Percentiles rank a stretch among this genome's conserved stretches.
These are phyloP conservation scores for Neofusicoccum sp. DNA, from an alignment of 2,329 filamentous ascomycete species.

Conservation along the genomic window DNA sequence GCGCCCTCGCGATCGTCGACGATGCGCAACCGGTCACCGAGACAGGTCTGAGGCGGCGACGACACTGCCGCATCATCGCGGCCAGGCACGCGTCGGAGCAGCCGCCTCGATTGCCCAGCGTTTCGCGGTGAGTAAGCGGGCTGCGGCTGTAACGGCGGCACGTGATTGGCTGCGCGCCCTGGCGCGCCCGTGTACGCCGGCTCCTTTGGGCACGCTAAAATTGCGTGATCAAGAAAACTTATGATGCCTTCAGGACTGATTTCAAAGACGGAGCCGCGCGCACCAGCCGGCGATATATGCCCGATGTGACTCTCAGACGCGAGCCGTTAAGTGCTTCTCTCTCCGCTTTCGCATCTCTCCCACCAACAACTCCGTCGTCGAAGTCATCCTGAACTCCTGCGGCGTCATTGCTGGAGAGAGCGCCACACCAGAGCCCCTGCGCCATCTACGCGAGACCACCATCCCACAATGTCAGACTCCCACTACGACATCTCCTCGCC, in stretches of 20 bases:
- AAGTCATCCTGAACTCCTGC: background rate
- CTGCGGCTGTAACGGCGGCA: background rate
- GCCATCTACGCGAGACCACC: slow-evolving; percentile 10
- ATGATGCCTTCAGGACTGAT: slow-evolving; percentile 25
- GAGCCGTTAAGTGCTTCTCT: background rate
- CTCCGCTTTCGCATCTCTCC: slow-evolving; percentile 16
- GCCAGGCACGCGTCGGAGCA: slow-evolving; percentile 3
- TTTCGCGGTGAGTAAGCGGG: background rate
- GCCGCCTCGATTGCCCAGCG: slow-evolving; percentile 12
- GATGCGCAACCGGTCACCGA: background rate
- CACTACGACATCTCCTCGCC: slow-evolving; percentile 22
- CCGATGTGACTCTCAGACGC: slow-evolving; percentile 7
- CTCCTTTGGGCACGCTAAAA: slow-evolving; percentile 19
- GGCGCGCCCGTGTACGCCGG: background rate
- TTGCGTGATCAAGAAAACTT: slow-evolving; percentile 25
- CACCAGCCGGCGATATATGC: slow-evolving; percentile 21
- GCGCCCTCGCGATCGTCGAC: background rate
- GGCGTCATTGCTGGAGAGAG: slow-evolving; percentile 2
- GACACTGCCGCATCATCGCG: background rate
- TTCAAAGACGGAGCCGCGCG: slow-evolving; percentile 23
- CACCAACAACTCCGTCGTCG: slow-evolving; percentile 4
- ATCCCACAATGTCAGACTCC: slow-evolving; percentile 19
- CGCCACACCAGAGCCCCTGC: slow-evolving; percentile 18
- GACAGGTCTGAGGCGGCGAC: background rate
- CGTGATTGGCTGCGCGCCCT: background rate